A percentile compares a stretch with the other conserved stretches of the same genome.
Evolutionary conservation across 2,329 filamentous ascomycete species (phyloP).

Genomic region (Helicocarpus griseus): DNA sequence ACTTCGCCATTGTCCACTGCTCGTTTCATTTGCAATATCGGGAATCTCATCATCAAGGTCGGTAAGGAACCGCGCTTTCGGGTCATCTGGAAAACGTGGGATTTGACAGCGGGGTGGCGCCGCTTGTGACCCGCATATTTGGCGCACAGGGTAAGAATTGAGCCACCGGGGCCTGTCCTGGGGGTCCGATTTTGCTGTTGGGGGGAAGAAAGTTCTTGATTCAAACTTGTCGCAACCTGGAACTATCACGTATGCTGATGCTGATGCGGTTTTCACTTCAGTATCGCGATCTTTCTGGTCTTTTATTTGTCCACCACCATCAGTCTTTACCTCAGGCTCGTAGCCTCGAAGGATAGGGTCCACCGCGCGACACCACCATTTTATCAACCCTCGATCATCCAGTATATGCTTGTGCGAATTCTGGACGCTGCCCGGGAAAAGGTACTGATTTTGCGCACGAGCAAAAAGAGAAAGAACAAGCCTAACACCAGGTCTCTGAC

Average conservation of each 20-base stretch:
- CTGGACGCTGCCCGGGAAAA: slow-evolving; percentile 85
- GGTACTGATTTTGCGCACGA: slow-evolving; percentile 81
- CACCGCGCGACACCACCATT: slow-evolving; percentile 89
- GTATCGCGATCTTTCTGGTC: slow-evolving; percentile 14
- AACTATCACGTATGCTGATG: slow-evolving; percentile 75
- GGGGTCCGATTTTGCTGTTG: slow-evolving; percentile 31
- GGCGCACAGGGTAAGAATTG: slow-evolving; percentile 61
- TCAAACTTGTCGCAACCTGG: slow-evolving; percentile 80
- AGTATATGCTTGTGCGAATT: slow-evolving; percentile 81
- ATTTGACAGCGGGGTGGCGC: slow-evolving; percentile 76
- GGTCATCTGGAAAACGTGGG: slow-evolving; percentile 87
- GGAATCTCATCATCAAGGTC: slow-evolving; percentile 79
- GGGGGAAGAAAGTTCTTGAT: slow-evolving; percentile 67
- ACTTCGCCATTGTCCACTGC: slow-evolving; percentile 66
- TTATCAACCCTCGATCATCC: slow-evolving; percentile 79
- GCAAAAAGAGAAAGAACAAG: slow-evolving; percentile 85
- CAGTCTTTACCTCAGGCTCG: slow-evolving; percentile 28
- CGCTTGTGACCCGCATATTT: slow-evolving; percentile 58
- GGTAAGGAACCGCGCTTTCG: slow-evolving; percentile 79
- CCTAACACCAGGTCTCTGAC: slow-evolving; percentile 54
- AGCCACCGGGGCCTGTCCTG: slow-evolving; percentile 35
- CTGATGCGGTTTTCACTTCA: slow-evolving; percentile 33
- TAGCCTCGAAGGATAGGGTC: slow-evolving; percentile 58
- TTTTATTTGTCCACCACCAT: slow-evolving; percentile 13
- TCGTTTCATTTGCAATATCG: slow-evolving; percentile 42